Evolutionary conservation across 1,284 basidiomycete species (phyloP), one percentile per base, ranked within the genome.

Genomic region (Sphaerobolus stellatus): DNA sequence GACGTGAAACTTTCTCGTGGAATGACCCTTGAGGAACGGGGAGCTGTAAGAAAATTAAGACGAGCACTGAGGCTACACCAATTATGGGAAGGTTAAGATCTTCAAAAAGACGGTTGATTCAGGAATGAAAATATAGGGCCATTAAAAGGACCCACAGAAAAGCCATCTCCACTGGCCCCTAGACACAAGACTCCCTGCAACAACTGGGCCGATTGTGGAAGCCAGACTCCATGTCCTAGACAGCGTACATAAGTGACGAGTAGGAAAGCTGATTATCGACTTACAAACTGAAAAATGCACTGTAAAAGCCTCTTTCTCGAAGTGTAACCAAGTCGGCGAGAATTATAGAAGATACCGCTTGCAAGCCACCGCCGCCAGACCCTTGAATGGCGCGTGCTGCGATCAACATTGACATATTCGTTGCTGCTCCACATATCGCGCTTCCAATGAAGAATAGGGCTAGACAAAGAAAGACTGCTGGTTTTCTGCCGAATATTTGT

Each of bases 251-350:
- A 33, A 62, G 13, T 28, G 38, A 14, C 13, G 14, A 13, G n/a
- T 30, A 34, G 46, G 47, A 40, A 34, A 50, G n/a, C 16, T 36
- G 18, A 36, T 36, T 36, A n/a, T n/a, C 33, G 33, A 36, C 33
- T 11, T 36, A 36, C 33, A 36, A 36, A 11, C 33, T 18, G 13
- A 36, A 18, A 11, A 70, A 58, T 8, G 71, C 73, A 25, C 59
- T 64, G 56, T 68, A 72, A 14, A 63, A 65, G 13, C 77, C 77
- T 34, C 76, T 66, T 43, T 78, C 69, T 8, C 67, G 62, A 13
- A 79, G 63, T 1, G 75, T 68, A 9, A 75, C 67, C 25, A 79
- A 62, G 57, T 79, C 77, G 2, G 72, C 65, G n/a, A 71, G 62
- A 50, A 76, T 66, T 47, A 77, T 76, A 27, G 73, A 67, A 22